Base-by-base conservation (phyloP, 306 rosid genomes). In the Cucurbita maxima region DNA sequence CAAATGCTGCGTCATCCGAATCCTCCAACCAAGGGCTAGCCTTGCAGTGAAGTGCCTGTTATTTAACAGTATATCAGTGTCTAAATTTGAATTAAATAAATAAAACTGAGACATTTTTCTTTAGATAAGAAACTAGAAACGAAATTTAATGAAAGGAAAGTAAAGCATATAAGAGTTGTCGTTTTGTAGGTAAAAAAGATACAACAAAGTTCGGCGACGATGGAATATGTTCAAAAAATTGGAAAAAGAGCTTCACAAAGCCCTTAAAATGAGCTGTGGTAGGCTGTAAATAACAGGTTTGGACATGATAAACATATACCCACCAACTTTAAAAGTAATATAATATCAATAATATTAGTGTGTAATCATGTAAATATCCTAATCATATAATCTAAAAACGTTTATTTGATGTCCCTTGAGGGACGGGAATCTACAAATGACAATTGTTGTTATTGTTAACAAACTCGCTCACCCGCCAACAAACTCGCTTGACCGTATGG, bases 1-100 rank as follows among this genome's bases (percentile, higher is more conserved):
- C 60, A 94, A 87, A 85, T 94, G 97, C 67, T 89, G 86, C 20
- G 99, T 94, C 90, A 94, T 88, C 56, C 96, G 92, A 76, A 89
- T 89, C 84, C 99, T 87, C 97, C 99, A 91, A 73, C 97, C 96
- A 73, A 94, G 95, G 76, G 99, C 99, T 80, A 94, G 79, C 87
- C 87, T 88, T 75, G 96, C 84, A 71, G 87, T 94, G 83, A 88
- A 79, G 88, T 91, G 91, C 87, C 99, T 94, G 89, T 45, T 73
- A 70, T 82, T 71, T 36, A 81, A 79, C 40, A 67, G 47, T 20
- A 73, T 22, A 43, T 30, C 74, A 25, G 58, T 25, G 20, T 22
- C 19, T 22, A 47, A 47, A 70, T 70, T 69, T 69, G 38, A 16
- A 69, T 45, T 43, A 43, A 18, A 43, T 16, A 64, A 11, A 43